A percentile compares a stretch with the other conserved stretches of the same genome.
Conservation (phyloP, 2,329 filamentous ascomycete genomes). For the Fusarium poae region DNA sequence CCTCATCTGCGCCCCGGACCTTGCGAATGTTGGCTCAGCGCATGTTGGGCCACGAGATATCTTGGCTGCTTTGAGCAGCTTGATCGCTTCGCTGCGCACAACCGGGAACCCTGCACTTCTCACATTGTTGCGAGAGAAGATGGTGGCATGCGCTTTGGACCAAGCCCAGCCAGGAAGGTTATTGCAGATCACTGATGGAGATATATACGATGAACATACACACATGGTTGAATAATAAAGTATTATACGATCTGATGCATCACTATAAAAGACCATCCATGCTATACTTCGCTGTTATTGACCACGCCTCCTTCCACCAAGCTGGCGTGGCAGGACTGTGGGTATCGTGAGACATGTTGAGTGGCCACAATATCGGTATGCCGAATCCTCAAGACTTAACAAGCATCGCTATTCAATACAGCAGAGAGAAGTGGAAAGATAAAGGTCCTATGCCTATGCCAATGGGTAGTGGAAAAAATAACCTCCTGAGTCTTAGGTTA, state of each 20-base stretch:
- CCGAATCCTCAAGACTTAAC: too few species aligned
- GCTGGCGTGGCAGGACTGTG: conserved; percentile 11
- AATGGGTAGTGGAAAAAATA: too few species aligned
- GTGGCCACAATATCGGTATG: not conserved
- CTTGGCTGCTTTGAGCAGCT: conserved; percentile 17
- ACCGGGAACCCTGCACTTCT: conserved; percentile 20
- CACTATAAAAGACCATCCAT: not conserved
- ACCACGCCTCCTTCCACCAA: conserved; percentile 67
- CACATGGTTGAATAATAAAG: not conserved
- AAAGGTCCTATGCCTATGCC: too few species aligned
- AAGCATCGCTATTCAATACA: not conserved
- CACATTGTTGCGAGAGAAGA: conserved; percentile 20
- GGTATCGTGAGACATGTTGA: conserved; percentile 7
- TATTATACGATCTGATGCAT: too few species aligned
- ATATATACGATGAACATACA: not conserved
- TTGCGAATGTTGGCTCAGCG: conserved; percentile 14
- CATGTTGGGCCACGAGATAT: conserved; percentile 24
- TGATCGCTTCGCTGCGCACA: conserved; percentile 20
- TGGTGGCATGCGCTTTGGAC: conserved; percentile 22
- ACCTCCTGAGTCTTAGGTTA: too few species aligned
- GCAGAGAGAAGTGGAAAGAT: not conserved
- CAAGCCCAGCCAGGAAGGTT: conserved; percentile 10
- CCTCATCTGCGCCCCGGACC: conserved; percentile 30
- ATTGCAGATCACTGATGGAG: conserved; percentile 22
- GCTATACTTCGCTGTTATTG: not conserved